Evolutionary conservation across 768 basidiomycete genomes (phyloP).

Genomic region (Neoboletus magnificus): DNA sequence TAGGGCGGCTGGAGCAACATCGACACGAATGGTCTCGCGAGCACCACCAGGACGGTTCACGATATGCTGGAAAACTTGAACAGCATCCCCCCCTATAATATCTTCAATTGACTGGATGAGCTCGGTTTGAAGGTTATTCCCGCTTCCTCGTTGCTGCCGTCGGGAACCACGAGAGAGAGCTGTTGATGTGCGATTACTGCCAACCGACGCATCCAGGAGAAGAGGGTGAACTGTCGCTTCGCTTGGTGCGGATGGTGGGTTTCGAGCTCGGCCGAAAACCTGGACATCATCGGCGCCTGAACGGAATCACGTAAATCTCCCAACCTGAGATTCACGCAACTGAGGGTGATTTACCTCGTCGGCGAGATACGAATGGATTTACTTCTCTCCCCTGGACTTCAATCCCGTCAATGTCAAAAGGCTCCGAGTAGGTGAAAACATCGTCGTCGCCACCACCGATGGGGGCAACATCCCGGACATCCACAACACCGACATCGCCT

Average conservation of each 20-base stretch:
- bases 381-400: constrained; percentile 43
- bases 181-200: constrained; percentile 42
- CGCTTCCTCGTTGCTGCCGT: constrained; percentile 54
- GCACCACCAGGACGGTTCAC: constrained; percentile 57
- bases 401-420: constrained; percentile 45
- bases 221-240: constrained; percentile 82
- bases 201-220: constrained; percentile 58
- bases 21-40: constrained; percentile 71
- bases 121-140: constrained; percentile 47
- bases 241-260: constrained; percentile 46
- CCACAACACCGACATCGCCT: constrained; percentile 39
- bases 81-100: constrained; percentile 75
- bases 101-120: constrained; percentile 77
- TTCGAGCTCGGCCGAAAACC: constrained; percentile 62
- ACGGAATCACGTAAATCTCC: constrained; percentile 1
- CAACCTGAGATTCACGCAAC: background rate
- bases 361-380: constrained; percentile 47
- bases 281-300: constrained; percentile 53
- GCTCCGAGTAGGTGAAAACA: constrained; percentile 53
- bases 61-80: constrained; percentile 82
- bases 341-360: constrained; percentile 41
- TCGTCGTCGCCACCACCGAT: constrained; percentile 39
- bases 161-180: constrained; percentile 49
- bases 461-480: constrained; percentile 32
- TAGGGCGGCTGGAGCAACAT: constrained; percentile 64